Conservation (phyloP, 1,284 basidiomycete species). For the Farysia itapuensis region DNA sequence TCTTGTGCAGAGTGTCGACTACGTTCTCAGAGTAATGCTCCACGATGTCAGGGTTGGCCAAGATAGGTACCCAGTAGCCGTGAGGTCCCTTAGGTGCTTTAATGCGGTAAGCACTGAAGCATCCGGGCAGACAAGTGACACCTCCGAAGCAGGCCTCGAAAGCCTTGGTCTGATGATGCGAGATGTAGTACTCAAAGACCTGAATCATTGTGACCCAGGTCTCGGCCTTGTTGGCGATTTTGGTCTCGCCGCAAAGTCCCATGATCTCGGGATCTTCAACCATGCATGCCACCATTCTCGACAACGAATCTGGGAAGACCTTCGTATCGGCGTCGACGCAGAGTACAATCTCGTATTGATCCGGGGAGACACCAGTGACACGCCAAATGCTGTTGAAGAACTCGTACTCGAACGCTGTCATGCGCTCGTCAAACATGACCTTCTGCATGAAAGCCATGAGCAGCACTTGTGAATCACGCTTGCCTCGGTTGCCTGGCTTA, state of each 20-base stretch:
- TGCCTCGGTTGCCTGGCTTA: conserved; percentile 97
- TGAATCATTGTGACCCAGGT: conserved; percentile 64
- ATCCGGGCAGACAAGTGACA: conserved; percentile 63
- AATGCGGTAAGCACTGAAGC: conserved; percentile 63
- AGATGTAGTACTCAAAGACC: conserved; percentile 98
- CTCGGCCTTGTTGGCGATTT: conserved; percentile 63
- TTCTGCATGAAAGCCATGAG: conserved; percentile 63
- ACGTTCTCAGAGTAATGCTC: conserved; percentile 64
- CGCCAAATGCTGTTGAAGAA: conserved; percentile 64
- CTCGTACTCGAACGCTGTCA: conserved; percentile 63
- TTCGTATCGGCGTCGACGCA: conserved; percentile 64
- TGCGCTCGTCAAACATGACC: conserved; percentile 64
- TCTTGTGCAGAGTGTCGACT: conserved; percentile 63
- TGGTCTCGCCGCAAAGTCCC: conserved; percentile 64
- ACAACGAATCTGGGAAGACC: conserved; percentile 62
- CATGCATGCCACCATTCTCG: conserved; percentile 63
- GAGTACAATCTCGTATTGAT: conserved; percentile 62
- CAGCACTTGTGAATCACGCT: conserved; percentile 91
- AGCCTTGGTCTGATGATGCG: conserved; percentile 80
- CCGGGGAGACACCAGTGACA: conserved; percentile 62
- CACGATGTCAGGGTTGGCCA: conserved; percentile 63
- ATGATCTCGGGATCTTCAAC: conserved; percentile 63
- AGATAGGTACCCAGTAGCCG: conserved; percentile 62
- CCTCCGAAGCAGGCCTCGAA: conserved; percentile 63
- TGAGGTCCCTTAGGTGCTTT: conserved; percentile 63